phyloP scores from a whole-genome alignment of 2,329 filamentous ascomycete species.

The Aspergillus neotritici region DNA sequence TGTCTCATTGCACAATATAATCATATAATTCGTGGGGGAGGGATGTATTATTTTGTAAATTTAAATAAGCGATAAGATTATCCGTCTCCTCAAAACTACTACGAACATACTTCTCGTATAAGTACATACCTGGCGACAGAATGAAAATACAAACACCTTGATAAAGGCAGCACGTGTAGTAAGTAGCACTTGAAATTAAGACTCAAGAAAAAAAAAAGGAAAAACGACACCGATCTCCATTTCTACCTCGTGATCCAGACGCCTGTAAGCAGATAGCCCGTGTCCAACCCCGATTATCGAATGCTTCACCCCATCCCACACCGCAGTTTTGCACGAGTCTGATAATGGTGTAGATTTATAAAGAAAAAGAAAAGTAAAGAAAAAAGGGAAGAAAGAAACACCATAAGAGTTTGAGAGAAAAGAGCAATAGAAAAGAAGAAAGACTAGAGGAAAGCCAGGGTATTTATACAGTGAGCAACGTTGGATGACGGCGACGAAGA shows the following conservation, averaged over 20 bases:
- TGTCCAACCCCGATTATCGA: background rate
- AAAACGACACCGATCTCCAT: slow-evolving; percentile 8
- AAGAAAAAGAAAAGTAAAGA: background rate
- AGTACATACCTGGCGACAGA: background rate
- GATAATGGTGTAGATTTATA: slow-evolving; percentile 1
- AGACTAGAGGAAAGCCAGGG: slow-evolving; percentile 8
- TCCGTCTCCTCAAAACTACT: too few relatives aligned
- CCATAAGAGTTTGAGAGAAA: slow-evolving; percentile 6
- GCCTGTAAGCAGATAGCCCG: slow-evolving; percentile 8
- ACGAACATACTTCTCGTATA: too few relatives aligned
- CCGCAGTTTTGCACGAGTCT: background rate
- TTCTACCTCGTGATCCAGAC: slow-evolving; percentile 15
- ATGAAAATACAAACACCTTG: too few relatives aligned
- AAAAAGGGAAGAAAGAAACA: slow-evolving; percentile 3
- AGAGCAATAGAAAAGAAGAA: slow-evolving; percentile 1
- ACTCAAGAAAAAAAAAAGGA: slow-evolving; percentile 1
- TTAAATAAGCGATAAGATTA: too few relatives aligned
- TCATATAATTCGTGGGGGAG: background rate
- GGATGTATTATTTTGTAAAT: too few relatives aligned
- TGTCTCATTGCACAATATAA: background rate
- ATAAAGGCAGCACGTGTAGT: slow-evolving; percentile 1
- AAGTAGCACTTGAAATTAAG: slow-evolving; percentile 7
- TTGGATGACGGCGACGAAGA: slow-evolving; percentile 3
- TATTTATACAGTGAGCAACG: slow-evolving; percentile 13
- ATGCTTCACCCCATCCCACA: too few relatives aligned